These are phyloP conservation scores for Brassica hybrid DNA, from an alignment of 441 rosid genomes.

Conservation along the genomic window DNA sequence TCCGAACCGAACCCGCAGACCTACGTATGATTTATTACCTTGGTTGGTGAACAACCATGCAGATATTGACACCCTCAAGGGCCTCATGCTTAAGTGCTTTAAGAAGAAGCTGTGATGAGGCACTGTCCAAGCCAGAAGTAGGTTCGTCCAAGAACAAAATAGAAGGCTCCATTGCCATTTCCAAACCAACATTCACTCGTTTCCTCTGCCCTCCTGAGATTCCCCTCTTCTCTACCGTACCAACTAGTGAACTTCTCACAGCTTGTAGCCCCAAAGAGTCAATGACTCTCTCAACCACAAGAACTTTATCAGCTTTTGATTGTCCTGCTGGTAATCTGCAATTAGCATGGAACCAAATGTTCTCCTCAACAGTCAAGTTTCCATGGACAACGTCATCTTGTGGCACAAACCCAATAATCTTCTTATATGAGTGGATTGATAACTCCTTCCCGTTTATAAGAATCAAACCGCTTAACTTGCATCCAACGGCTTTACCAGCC, in stretches of 20 bases:
- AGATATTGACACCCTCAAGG: slow-evolving; percentile 90
- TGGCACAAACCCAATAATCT: slow-evolving; percentile 91
- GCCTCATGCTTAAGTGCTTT: slow-evolving; percentile 91
- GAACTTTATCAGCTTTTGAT: slow-evolving; percentile 78
- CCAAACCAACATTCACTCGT: slow-evolving; percentile 94
- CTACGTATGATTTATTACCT: slow-evolving; percentile 52
- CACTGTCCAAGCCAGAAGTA: slow-evolving; percentile 97
- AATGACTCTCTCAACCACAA: slow-evolving; percentile 88
- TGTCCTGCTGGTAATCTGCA: slow-evolving; percentile 85
- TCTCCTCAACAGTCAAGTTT: slow-evolving; percentile 94
- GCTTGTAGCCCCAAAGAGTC: slow-evolving; percentile 86
- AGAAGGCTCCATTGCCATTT: slow-evolving; percentile 99
- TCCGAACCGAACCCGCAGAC: background rate
- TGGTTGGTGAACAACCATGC: slow-evolving; percentile 97
- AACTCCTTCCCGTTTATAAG: slow-evolving; percentile 74
- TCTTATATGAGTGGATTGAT: slow-evolving; percentile 81
- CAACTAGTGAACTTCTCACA: slow-evolving; percentile 82
- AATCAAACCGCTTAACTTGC: slow-evolving; percentile 66
- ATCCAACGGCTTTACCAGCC: slow-evolving; percentile 79
- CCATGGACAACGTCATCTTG: slow-evolving; percentile 98
- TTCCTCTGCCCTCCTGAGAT: slow-evolving; percentile 98
- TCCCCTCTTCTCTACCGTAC: slow-evolving; percentile 93
- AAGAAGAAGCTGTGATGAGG: slow-evolving; percentile 88
- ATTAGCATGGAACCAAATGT: slow-evolving; percentile 91
- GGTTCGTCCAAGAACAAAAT: slow-evolving; percentile 93